A percentile compares a stretch with the other conserved stretches of the same genome.
Conservation (phyloP, 1,139 yeast genomes). For the Debaryomyces coudertii region DNA sequence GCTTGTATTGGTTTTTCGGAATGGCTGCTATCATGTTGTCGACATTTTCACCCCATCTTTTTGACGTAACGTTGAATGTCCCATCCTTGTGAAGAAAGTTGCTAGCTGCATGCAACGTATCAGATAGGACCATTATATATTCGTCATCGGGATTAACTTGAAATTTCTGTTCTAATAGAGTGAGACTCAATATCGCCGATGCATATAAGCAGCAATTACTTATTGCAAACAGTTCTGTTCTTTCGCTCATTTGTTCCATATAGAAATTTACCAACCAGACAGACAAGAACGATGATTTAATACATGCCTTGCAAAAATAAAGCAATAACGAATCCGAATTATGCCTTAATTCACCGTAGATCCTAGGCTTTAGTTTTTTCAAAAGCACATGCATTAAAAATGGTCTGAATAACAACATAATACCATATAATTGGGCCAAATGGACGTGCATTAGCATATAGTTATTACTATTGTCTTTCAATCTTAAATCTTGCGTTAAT, state of each 20-base stretch:
- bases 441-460: slow-evolving; percentile 36
- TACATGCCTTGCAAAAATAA: slow-evolving; percentile 37
- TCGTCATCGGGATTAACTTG: slow-evolving; percentile 16
- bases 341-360: slow-evolving; percentile 11
- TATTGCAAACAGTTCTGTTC: slow-evolving; percentile 18
- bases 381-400: slow-evolving; percentile 39
- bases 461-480: slow-evolving; percentile 22
- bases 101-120: slow-evolving; percentile 16
- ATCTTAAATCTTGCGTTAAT: slow-evolving; percentile 18
- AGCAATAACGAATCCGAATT: neutral
- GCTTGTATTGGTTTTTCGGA: neutral
- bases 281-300: slow-evolving; percentile 39
- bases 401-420: slow-evolving; percentile 48
- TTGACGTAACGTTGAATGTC: slow-evolving; percentile 16
- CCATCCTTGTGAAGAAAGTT: slow-evolving; percentile 13
- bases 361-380: slow-evolving; percentile 13
- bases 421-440: slow-evolving; percentile 42
- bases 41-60: slow-evolving; percentile 17
- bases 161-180: slow-evolving; percentile 17
- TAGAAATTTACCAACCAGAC: slow-evolving; percentile 32
- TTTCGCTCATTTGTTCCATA: slow-evolving; percentile 9
- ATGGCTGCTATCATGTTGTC: slow-evolving; percentile 16
- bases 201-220: slow-evolving; percentile 17
- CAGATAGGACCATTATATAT: slow-evolving; percentile 17
- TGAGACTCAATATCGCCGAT: slow-evolving; percentile 9